Evolutionary conservation across 352 stramenopile genomes (phyloP).

Genomic region (Globisporangium polare): DNA sequence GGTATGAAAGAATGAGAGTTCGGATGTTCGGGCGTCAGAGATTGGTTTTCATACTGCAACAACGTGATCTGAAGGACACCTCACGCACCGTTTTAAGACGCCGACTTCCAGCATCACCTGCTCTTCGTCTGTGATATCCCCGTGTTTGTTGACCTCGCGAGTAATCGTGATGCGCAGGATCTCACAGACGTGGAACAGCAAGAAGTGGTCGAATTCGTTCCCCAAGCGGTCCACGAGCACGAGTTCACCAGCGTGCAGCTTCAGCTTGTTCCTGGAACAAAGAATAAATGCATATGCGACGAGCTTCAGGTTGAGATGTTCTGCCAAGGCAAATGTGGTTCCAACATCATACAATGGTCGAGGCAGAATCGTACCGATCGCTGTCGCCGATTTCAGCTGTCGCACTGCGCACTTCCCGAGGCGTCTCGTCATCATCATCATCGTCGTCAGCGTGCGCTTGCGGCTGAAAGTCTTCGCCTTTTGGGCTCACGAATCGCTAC

Average conservation of each 20-base stretch:
- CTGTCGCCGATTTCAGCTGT: slow-evolving; percentile 52
- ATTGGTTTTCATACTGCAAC: not conserved
- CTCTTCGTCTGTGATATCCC: slow-evolving; percentile 23
- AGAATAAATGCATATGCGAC: not conserved
- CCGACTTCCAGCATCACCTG: slow-evolving; percentile 52
- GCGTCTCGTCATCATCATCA: slow-evolving; percentile 10
- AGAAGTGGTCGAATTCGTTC: slow-evolving; percentile 58
- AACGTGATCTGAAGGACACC: not conserved
- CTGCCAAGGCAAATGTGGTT: not conserved
- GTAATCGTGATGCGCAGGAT: slow-evolving; percentile 59
- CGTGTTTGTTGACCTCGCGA: slow-evolving; percentile 20
- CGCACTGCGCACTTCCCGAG: slow-evolving; percentile 35
- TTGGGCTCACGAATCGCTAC: slow-evolving; percentile 44
- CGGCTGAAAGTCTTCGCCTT: slow-evolving; percentile 40
- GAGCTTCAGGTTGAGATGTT: too few relatives aligned
- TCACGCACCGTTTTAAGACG: slow-evolving; percentile 54
- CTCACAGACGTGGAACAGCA: slow-evolving; percentile 79
- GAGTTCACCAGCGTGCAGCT: slow-evolving; percentile 66
- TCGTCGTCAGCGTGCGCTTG: slow-evolving; percentile 18
- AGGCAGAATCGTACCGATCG: slow-evolving; percentile 39
- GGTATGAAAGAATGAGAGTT: not conserved
- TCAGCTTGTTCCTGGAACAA: slow-evolving; percentile 33
- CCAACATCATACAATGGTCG: not conserved
- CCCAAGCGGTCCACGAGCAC: slow-evolving; percentile 66
- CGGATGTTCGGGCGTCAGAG: not conserved